Base-by-base conservation (phyloP, 805 yeast genomes). In the Wickerhamomyces mucosus region DNA sequence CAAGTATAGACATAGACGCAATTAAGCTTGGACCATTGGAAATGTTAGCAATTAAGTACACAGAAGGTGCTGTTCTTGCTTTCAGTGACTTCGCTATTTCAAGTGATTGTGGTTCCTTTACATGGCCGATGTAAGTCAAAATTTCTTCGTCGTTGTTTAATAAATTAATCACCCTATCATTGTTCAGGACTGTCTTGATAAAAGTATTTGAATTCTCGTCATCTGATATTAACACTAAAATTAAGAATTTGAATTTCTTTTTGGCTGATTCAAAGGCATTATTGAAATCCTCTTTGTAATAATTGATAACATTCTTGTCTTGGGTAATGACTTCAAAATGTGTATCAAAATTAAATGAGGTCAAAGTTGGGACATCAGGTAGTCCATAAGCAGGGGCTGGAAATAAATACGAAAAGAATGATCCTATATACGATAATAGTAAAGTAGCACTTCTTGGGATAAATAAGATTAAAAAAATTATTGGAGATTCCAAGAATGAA, bases 41-140 rank as follows among this genome's bases (percentile, higher is more conserved):
- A 56, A 67, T 85, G 57, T 61, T 80, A 24, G 63, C 79, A 44
- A 55, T 68, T 53, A 65, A 58, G 33, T 59, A 63, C 12, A 72
- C 55, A 37, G 64, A 72, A 1, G 92, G 89, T 16, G 75, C 57
- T 23, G 67, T 60, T 18, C 66, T 61, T 3, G 71, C 66, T 22
- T 60, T 63, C 38, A 78, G 61, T 23, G 68, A 59, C 39, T 65
- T 65, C 1, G 83, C 81, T 25, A 81, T 67, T 36, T 75, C 75
- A 59, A 71, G 74, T 4, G 81, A 70, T 50, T 81, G 89, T 1
- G 78, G 65, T 40, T 74, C 74, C 12, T 63, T 55, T 16, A 72
- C 74, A 40, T 76, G 73, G 0, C 83, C 82, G 24, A 79, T 67
- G 65, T 78, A 81, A 1, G 78, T 59, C 1, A 73, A 39, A n/a